Evolutionary conservation across 306 rosid species (phyloP).

Genomic region (Pyrus betulifolia): DNA sequence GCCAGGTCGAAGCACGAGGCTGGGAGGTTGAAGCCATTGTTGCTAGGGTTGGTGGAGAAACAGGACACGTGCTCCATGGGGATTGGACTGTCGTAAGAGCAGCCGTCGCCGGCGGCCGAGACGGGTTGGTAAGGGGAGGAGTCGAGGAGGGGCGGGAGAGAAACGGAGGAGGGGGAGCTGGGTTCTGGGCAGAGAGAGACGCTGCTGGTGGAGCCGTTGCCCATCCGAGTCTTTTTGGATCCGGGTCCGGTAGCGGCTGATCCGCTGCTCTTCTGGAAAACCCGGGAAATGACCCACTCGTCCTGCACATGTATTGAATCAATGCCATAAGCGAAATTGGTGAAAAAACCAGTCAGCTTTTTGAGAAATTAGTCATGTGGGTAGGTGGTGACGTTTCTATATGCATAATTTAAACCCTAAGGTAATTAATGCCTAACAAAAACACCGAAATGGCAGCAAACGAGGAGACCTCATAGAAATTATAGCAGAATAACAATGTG

Average conservation of each 20-base stretch:
- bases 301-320: conserved; percentile 32
- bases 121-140: conserved; percentile 44
- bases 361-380: background rate
- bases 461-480: background rate
- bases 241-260: conserved; percentile 15
- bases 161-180: conserved; percentile 72
- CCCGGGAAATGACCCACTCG: conserved; percentile 96
- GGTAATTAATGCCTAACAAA: background rate
- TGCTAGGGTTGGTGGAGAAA: conserved; percentile 76
- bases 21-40: conserved; percentile 18
- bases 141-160: conserved; percentile 83
- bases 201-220: conserved; percentile 7
- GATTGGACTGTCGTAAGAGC: conserved; percentile 39
- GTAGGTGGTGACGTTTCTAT: background rate
- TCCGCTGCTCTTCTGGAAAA: conserved; percentile 58
- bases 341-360: background rate
- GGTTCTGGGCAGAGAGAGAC: conserved; percentile 46
- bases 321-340: background rate
- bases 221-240: conserved; percentile 43
- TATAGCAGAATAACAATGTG: too few relatives aligned
- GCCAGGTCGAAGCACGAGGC: conserved; percentile 21
- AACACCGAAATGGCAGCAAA: background rate
- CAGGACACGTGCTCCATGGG: conserved; percentile 99
- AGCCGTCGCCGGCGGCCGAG: conserved; percentile 23
- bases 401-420: background rate